Evolutionary conservation across 148 eudicot genomes (phyloP).

Genomic region (Vaccinium macrocarpon): DNA sequence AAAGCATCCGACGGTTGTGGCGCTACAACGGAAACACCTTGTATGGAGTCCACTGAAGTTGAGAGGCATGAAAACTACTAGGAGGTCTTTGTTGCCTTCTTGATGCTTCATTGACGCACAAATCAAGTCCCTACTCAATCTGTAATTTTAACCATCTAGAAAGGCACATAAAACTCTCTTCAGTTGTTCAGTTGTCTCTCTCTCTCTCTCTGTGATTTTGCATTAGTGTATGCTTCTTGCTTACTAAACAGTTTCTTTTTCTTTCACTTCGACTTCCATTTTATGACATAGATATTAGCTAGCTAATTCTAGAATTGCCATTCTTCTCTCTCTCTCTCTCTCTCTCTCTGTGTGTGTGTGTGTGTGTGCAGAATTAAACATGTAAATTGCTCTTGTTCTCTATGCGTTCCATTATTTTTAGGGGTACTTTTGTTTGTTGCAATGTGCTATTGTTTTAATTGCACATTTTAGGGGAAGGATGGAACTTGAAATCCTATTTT

Average conservation of each 20-base stretch:
- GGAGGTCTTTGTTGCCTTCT: constrained; percentile 49
- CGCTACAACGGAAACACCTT: constrained; percentile 64
- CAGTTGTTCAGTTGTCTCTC: background rate
- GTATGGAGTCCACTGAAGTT: constrained; percentile 84
- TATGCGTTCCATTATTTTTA: background rate
- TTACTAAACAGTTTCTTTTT: background rate
- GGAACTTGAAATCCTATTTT: too few relatives aligned
- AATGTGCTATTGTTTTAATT: background rate
- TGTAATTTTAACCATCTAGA: background rate
- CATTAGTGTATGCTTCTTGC: constrained; percentile 15
- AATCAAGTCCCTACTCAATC: background rate
- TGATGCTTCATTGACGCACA: constrained; percentile 5
- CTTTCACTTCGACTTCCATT: background rate
- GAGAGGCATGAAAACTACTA: constrained; percentile 42
- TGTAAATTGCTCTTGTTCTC: background rate
- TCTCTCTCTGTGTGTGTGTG: too few relatives aligned
- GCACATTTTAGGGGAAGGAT: too few relatives aligned
- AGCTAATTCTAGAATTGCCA: background rate
- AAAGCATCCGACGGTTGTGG: constrained; percentile 83
- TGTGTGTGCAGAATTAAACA: background rate
- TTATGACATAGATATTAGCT: background rate
- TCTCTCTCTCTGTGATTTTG: background rate
- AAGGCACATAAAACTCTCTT: background rate
- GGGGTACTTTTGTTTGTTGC: background rate
- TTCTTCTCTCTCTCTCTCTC: background rate